Conservation (phyloP, 805 yeast genomes). For the Candida ipomoeae region DNA sequence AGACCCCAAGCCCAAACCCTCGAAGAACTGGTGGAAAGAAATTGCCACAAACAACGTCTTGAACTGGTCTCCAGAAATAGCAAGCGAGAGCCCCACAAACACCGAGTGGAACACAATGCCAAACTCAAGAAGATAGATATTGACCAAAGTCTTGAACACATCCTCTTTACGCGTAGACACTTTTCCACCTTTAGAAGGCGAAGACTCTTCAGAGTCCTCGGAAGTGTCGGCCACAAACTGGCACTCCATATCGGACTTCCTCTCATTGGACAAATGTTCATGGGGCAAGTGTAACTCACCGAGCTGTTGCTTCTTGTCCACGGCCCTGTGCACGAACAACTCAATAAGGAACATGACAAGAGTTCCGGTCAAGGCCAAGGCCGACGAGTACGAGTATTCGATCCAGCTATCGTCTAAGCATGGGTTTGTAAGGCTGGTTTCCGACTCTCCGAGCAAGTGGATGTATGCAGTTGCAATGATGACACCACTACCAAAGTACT, state of each 20-base stretch:
- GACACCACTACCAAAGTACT: slow-evolving; percentile 34
- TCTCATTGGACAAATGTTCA: not conserved
- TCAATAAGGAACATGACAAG: slow-evolving; percentile 30
- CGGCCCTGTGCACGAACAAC: slow-evolving; percentile 14
- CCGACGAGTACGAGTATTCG: slow-evolving; percentile 32
- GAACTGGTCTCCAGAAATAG: slow-evolving; percentile 30
- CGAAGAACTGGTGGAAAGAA: slow-evolving; percentile 31
- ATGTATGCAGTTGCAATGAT: slow-evolving; percentile 35
- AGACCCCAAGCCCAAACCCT: slow-evolving; percentile 32
- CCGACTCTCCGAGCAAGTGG: slow-evolving; percentile 32
- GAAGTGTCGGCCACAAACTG: not conserved
- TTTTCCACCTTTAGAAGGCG: not conserved
- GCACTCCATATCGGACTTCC: not conserved
- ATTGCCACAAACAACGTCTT: slow-evolving; percentile 26
- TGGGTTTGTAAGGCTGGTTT: slow-evolving; percentile 21
- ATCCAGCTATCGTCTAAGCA: slow-evolving; percentile 26
- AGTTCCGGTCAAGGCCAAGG: slow-evolving; percentile 29
- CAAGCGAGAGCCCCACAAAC: slow-evolving; percentile 30
- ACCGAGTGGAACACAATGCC: slow-evolving; percentile 34
- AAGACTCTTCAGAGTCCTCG: not conserved
- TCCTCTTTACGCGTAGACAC: slow-evolving; percentile 7
- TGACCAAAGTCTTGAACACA: slow-evolving; percentile 10
- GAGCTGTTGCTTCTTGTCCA: slow-evolving; percentile 4
- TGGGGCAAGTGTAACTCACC: not conserved
- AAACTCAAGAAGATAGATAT: slow-evolving; percentile 23